Evolutionary conservation across 2,329 filamentous ascomycete species (phyloP), one percentile per base, ranked within the genome.

Genomic region (Curvularia sp.): DNA sequence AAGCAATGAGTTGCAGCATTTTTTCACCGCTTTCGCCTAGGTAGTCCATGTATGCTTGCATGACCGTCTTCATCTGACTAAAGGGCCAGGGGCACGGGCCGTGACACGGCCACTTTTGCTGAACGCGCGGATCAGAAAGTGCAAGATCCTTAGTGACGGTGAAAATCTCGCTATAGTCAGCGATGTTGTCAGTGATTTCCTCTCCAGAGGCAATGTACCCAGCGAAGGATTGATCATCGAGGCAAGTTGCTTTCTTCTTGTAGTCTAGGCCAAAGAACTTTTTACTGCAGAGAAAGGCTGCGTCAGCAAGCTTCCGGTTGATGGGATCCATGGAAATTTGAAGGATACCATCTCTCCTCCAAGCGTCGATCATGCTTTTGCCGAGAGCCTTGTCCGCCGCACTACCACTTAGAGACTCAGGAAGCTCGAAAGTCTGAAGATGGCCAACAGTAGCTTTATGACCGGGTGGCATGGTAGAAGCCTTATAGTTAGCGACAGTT

Each of bases 151-250:
- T 84, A 12, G 79, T 83, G 18, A 84, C 79, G 1, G 82, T 84
- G 59, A 83, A 84, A 31, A 84, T 83, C 66, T 84, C 82, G 0
- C 79, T 82, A 62, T 83, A 84, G 64, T 84, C 82, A 15, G 80
- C 80, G 26, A 84, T 76, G 35, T 81, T 81, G 53, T 81, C 66
- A 3, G 65, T 65, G 31, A 68, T 44, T 31, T 70, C 68, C 49
- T 84, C 82, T 0, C 82, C 82, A 0, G 79, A 82, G 24, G 81
- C 82, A 48, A 83, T 79, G 62, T 84, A 84, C 2, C 82, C 82
- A 0, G 81, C 67, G 48, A 82, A 84, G 61, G 79, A 83, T 59
- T 77, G 74, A 13, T 72, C 71, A 61, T 84, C 80, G 6, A 83
- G 71, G 42, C 80, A 82, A 1, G 73, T 70, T 2, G 74, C 73